Evolutionary conservation across 2,329 filamentous ascomycete genomes (phyloP).

Genomic region (Phyllosticta paracitricarpa): DNA sequence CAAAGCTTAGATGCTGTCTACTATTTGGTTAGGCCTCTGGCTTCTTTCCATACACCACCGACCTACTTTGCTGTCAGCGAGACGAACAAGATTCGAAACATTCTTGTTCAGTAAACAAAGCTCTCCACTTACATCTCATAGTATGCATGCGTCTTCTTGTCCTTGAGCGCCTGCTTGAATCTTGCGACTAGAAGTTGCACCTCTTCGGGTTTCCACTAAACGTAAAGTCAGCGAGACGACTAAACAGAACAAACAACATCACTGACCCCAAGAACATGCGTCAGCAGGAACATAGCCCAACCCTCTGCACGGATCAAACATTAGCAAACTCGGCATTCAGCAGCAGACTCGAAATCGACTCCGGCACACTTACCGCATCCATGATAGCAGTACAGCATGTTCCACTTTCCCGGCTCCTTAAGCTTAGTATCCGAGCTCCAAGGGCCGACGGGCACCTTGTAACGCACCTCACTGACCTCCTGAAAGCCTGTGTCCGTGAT

Average conservation of each 20-base stretch:
- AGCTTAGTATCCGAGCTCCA: slow-evolving; percentile 30
- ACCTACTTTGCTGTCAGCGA: neutral
- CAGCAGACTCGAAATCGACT: neutral
- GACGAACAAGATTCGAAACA: neutral
- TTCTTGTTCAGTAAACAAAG: neutral
- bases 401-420: slow-evolving; percentile 39
- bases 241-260: too few species aligned
- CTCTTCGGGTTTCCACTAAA: slow-evolving; percentile 9
- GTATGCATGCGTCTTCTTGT: slow-evolving; percentile 2
- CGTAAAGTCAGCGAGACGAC: neutral
- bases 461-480: slow-evolving; percentile 38
- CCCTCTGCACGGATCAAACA: neutral
- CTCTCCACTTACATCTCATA: slow-evolving; percentile 4
- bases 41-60: slow-evolving; percentile 3
- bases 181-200: slow-evolving; percentile 6
- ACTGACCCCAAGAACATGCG: slow-evolving; percentile 6
- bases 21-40: neutral
- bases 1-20: neutral
- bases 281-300: slow-evolving; percentile 6
- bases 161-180: slow-evolving; percentile 3
- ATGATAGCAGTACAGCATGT: slow-evolving; percentile 19
- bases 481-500: slow-evolving; percentile 45
- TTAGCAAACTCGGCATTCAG: neutral
- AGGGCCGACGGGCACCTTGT: slow-evolving; percentile 22
- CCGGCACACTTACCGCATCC: slow-evolving; percentile 14